Percentiles rank a stretch among this genome's conserved stretches.
Conservation (phyloP, 2,329 filamentous ascomycete genomes). For the Niveomyces coronatus region DNA sequence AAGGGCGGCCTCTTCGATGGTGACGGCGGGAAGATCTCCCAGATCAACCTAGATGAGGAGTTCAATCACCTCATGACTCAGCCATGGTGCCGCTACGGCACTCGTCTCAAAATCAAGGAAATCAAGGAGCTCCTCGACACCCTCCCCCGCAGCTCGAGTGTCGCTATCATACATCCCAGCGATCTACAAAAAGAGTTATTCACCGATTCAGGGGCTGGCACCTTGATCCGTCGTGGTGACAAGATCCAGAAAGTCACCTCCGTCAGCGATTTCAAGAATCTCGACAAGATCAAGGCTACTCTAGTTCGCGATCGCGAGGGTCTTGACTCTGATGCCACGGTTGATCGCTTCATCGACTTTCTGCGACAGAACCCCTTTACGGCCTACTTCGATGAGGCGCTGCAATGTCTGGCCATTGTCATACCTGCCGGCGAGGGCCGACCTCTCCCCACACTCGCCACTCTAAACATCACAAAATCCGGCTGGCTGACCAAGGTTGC, state of each 20-base stretch:
- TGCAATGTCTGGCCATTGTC: conserved; percentile 87
- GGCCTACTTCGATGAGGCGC: conserved; percentile 86
- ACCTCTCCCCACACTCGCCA: conserved; percentile 71
- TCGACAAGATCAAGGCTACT: conserved; percentile 69
- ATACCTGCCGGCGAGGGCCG: conserved; percentile 59
- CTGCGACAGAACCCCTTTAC: conserved; percentile 72
- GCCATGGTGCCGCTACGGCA: conserved; percentile 91
- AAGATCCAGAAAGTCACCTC: conserved; percentile 69
- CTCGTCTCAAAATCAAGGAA: conserved; percentile 92
- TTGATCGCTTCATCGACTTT: conserved; percentile 77
- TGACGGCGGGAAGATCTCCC: conserved; percentile 88
- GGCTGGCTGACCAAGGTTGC: conserved; percentile 92
- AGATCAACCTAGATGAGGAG: conserved; percentile 95
- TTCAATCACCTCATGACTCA: conserved; percentile 88
- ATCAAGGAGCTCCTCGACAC: conserved; percentile 88
- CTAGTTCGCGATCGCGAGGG: conserved; percentile 74
- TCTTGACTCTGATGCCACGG: conserved; percentile 69
- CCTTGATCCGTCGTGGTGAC: conserved; percentile 82
- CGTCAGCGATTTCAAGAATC: conserved; percentile 64
- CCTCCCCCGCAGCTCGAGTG: conserved; percentile 82
- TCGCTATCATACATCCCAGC: conserved; percentile 94
- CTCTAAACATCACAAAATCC: conserved; percentile 85
- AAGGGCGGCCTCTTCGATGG: conserved; percentile 95
- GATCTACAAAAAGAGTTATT: conserved; percentile 95
- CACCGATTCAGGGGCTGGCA: conserved; percentile 90